Percentiles rank a stretch among this genome's conserved stretches.
Evolutionary conservation across 257 asterid species (phyloP).

Genomic region (Asclepias syriaca): DNA sequence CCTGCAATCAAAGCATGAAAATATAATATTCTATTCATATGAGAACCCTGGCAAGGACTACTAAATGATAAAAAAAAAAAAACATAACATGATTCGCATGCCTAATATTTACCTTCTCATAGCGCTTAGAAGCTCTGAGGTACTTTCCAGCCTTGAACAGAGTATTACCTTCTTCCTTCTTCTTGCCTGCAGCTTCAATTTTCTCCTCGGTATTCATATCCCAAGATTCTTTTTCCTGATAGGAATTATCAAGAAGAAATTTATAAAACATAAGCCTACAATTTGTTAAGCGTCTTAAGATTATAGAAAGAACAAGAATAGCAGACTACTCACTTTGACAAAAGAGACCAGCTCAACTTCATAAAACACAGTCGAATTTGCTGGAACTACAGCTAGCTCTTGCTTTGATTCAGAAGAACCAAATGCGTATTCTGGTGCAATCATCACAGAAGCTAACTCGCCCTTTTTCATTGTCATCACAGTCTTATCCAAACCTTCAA

Average conservation of each 20-base stretch:
- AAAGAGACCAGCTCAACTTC: slow-evolving; percentile 38
- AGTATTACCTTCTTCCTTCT: slow-evolving; percentile 41
- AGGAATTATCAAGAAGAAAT: neutral
- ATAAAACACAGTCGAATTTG: slow-evolving; percentile 27
- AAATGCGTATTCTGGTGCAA: slow-evolving; percentile 39
- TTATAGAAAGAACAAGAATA: neutral
- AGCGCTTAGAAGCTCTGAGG: slow-evolving; percentile 32
- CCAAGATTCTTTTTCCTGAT: slow-evolving; percentile 42
- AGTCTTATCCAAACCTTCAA: slow-evolving; percentile 33
- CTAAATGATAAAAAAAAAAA: neutral
- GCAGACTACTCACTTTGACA: slow-evolving; percentile 22
- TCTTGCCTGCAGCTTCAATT: slow-evolving; percentile 33
- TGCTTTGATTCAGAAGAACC: slow-evolving; percentile 32
- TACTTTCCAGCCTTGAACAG: slow-evolving; percentile 37
- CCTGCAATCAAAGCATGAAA: slow-evolving; percentile 34
- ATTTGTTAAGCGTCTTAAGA: no score
- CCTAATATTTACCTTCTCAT: slow-evolving; percentile 24
- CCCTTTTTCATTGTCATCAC: slow-evolving; percentile 40
- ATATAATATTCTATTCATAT: no score
- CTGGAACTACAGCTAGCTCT: slow-evolving; percentile 34
- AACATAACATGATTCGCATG: neutral
- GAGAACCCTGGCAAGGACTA: neutral
- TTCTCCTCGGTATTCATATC: slow-evolving; percentile 41
- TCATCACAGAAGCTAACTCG: slow-evolving; percentile 26
- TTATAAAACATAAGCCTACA: neutral